A percentile compares a stretch with the other conserved stretches of the same genome.
phyloP scores from a whole-genome alignment of 2,329 filamentous ascomycete species.

The Hymenoscyphus scutula region DNA sequence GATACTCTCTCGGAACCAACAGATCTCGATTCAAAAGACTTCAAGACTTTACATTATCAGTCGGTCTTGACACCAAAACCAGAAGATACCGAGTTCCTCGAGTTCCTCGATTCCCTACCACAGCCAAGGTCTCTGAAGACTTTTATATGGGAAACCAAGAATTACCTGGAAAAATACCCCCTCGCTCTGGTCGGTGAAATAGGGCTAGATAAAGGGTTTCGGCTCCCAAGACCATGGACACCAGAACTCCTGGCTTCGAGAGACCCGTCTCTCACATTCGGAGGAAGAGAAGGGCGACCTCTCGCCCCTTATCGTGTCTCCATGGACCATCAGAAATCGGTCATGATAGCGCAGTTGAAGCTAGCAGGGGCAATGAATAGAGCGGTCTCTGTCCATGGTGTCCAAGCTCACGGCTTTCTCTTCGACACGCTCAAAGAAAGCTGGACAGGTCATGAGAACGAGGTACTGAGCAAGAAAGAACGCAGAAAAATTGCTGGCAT shows the following conservation, averaged over 20 bases:
- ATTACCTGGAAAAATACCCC: constrained; percentile 55
- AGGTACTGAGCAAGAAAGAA: constrained; percentile 59
- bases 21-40: constrained; percentile 24
- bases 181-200: constrained; percentile 72
- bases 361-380: constrained; percentile 67
- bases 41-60: constrained; percentile 60
- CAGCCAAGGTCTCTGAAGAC: constrained; percentile 57
- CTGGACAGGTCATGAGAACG: constrained; percentile 69
- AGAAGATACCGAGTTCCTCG: constrained; percentile 43
- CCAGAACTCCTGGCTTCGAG: constrained; percentile 40
- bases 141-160: constrained; percentile 55
- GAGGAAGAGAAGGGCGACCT: constrained; percentile 65
- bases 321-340: constrained; percentile 64
- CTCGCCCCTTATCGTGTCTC: constrained; percentile 67
- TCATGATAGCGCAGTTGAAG: constrained; percentile 66
- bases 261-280: constrained; percentile 58
- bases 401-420: constrained; percentile 55
- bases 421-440: constrained; percentile 61
- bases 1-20: constrained; percentile 42
- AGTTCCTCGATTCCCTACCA: constrained; percentile 56
- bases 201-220: constrained; percentile 74
- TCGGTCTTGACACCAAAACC: constrained; percentile 60
- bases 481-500: constrained; percentile 46
- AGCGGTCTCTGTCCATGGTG: constrained; percentile 76
- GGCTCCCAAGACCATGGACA: constrained; percentile 62